Percentiles rank a stretch among this genome's conserved stretches.
phyloP scores from a whole-genome alignment of 257 asterid genomes.

The Eucommia ulmoides region DNA sequence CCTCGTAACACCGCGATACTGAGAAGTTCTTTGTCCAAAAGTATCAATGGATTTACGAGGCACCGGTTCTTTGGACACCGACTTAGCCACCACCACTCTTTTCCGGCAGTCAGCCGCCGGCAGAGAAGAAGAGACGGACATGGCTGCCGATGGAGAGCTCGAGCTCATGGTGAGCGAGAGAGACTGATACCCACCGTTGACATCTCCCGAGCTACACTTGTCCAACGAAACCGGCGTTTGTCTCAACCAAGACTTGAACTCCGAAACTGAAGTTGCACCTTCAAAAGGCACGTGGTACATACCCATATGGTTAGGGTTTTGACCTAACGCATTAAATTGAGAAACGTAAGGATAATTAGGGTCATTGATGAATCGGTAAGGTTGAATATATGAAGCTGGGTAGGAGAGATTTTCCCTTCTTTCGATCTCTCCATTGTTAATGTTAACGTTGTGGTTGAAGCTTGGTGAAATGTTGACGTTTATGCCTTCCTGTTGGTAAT shows the following conservation, averaged over 20 bases:
- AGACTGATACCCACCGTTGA: constrained; percentile 21
- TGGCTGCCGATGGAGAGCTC: constrained; percentile 9
- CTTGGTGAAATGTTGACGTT: constrained; percentile 41
- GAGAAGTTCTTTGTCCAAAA: constrained; percentile 84
- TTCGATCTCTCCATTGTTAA: constrained; percentile 6
- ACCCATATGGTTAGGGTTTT: neutral
- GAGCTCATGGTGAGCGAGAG: constrained; percentile 42
- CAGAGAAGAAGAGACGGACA: constrained; percentile 3
- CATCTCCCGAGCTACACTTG: constrained; percentile 17
- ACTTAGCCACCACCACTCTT: constrained; percentile 25
- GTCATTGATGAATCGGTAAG: constrained; percentile 18
- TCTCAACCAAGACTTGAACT: constrained; percentile 43
- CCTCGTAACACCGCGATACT: constrained; percentile 88
- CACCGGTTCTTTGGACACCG: constrained; percentile 19
- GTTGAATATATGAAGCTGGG: constrained; percentile 18
- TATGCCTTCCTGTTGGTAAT: constrained; percentile 4
- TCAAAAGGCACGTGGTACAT: constrained; percentile 22
- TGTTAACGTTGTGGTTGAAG: constrained; percentile 3
- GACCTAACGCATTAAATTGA: constrained; percentile 12
- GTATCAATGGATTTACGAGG: constrained; percentile 68
- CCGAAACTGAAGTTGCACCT: constrained; percentile 26
- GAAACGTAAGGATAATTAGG: constrained; percentile 2
- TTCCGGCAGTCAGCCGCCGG: constrained; percentile 34
- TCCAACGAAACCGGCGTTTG: constrained; percentile 17
- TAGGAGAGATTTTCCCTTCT: constrained; percentile 7